Conservation (phyloP, 1,284 basidiomycete species). For the Papiliotrema flavescens region DNA sequence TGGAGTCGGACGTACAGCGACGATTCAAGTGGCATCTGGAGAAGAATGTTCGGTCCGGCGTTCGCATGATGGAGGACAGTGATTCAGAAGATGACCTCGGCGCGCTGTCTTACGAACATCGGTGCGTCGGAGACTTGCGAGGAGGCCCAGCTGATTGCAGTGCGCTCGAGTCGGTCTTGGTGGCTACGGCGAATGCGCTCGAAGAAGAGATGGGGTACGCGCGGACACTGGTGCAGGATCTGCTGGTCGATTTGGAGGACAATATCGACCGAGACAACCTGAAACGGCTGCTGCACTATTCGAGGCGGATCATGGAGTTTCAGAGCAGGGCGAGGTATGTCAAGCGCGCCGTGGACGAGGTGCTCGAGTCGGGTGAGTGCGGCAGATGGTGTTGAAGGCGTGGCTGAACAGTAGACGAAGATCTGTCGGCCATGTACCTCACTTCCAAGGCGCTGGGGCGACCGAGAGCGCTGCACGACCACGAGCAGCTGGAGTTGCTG, state of each 20-base stretch:
- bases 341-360: slow-evolving; percentile 83
- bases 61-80: slow-evolving; percentile 13
- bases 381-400: not conserved
- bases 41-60: slow-evolving; percentile 52
- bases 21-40: slow-evolving; percentile 85
- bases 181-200: slow-evolving; percentile 81
- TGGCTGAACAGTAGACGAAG: slow-evolving; percentile 64
- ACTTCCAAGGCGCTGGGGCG: slow-evolving; percentile 67
- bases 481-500: slow-evolving; percentile 88
- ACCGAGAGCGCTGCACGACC: slow-evolving; percentile 64
- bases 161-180: slow-evolving; percentile 82
- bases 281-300: slow-evolving; percentile 83
- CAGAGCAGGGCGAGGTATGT: slow-evolving; percentile 86
- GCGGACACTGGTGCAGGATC: slow-evolving; percentile 72
- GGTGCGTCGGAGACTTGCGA: slow-evolving; percentile 53
- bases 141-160: slow-evolving; percentile 48
- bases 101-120: slow-evolving; percentile 76
- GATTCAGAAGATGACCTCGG: slow-evolving; percentile 29
- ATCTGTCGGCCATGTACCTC: slow-evolving; percentile 87
- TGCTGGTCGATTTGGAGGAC: slow-evolving; percentile 86
- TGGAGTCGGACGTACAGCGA: slow-evolving; percentile 77
- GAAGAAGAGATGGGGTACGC: slow-evolving; percentile 92
- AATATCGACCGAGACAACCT: slow-evolving; percentile 91
- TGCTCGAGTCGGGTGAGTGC: slow-evolving; percentile 73
- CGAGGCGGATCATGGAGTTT: slow-evolving; percentile 76